These are phyloP conservation scores for Ceriops decandra DNA, from an alignment of 345 rosid genomes.

Conservation along the genomic window DNA sequence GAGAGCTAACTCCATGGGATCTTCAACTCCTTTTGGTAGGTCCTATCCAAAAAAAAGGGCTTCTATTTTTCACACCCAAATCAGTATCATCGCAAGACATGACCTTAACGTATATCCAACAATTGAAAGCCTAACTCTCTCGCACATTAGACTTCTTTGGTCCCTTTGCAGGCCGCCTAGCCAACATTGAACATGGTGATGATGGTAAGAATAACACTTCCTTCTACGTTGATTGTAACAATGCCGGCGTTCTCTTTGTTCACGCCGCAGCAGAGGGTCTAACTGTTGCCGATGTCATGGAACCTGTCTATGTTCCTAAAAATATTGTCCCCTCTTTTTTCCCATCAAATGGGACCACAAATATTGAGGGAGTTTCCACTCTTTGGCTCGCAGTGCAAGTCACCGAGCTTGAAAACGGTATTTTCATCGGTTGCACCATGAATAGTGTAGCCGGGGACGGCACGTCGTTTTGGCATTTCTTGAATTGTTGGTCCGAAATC, in stretches of 20 bases:
- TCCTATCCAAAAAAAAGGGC: conserved; percentile 16
- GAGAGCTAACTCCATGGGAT: conserved; percentile 32
- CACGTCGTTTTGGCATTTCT: conserved; percentile 39
- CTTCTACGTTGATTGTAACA: conserved; percentile 28
- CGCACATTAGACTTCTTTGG: conserved; percentile 15
- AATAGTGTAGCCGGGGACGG: conserved; percentile 41
- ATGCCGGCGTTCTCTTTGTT: conserved; percentile 26
- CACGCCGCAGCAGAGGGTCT: conserved; percentile 34
- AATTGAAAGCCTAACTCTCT: conserved; percentile 19
- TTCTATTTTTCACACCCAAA: conserved; percentile 22
- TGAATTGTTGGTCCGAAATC: conserved; percentile 45
- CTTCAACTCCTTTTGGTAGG: conserved; percentile 10
- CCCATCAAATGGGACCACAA: conserved; percentile 32
- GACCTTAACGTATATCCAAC: background rate
- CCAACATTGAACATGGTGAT: conserved; percentile 14
- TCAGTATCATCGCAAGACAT: background rate
- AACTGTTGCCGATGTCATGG: conserved; percentile 21
- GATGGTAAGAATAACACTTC: background rate
- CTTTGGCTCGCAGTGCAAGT: conserved; percentile 45
- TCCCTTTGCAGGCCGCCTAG: conserved; percentile 27
- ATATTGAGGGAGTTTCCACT: conserved; percentile 28
- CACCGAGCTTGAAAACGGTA: conserved; percentile 42
- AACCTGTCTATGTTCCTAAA: conserved; percentile 25
- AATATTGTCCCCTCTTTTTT: conserved; percentile 33
- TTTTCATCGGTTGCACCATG: conserved; percentile 38